Evolutionary conservation across 169 alveolate genomes (phyloP), one percentile per base, ranked within the genome.

Genomic region (Plasmodium coatneyi): DNA sequence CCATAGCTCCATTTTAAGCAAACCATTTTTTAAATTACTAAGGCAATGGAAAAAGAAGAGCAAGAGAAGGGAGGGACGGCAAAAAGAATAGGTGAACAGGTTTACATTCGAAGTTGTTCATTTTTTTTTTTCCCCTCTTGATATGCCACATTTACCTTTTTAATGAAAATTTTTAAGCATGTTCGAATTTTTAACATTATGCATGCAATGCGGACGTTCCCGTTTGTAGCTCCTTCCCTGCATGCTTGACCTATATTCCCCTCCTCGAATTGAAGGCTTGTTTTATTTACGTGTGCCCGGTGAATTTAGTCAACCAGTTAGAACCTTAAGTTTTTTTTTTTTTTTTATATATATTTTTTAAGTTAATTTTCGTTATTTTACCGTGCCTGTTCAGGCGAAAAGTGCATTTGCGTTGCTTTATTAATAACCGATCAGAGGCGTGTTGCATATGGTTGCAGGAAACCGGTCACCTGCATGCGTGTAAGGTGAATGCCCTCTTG

Each of bases 331-430:
- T 52, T 80, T 80, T 80, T 49, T 80, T 80, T 80, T 49, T 80
- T 80, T 34, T 80, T 80, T 80, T 80, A 52, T 52, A 9, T 49
- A 52, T 80, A 14, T 80, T 80, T 80, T 80, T 80, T 52, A 9
- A 19, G 39, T 22, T 22, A 28, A 28, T 66, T 66, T 19, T 5
- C 36, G 14, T 2, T 6, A 19, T 28, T 22, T 66, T 6, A 19
- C 76, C 30, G 9, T 66, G n/a, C 39, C 36, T 66, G 76, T 66
- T 66, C 76, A 66, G 30, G 76, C 14, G 76, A 66, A 66, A 19
- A 6, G 36, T 28, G 36, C 76, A 66, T 9, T 66, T 66, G 4
- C 32, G 36, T 66, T 6, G 36, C n/a, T 66, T 22, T 66, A 0
- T 6, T 16, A 25, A 66, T 66, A 14, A 9, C 36, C 34, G 36